Base-by-base conservation (phyloP, 2,329 filamentous ascomycete genomes). In the Talaromyces sp. region DNA sequence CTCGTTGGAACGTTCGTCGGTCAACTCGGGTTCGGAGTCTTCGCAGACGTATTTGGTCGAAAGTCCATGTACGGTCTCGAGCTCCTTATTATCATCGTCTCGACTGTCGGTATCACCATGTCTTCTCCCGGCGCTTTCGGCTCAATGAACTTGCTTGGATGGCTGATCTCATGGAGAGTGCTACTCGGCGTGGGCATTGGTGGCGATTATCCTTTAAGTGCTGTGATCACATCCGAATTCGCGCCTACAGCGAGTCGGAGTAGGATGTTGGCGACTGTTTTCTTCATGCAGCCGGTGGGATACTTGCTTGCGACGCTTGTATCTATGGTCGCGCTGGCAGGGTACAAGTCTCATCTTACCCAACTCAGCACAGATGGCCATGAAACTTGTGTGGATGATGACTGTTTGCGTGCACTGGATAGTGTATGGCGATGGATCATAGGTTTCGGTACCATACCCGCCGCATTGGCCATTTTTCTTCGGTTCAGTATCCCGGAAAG, bases 281-380 rank as follows among this genome's bases (percentile, higher is more conserved):
- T 94, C 72, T 89, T 90, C 71, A 93, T 92, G 89, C 91, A 95
- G 76, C 90, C 91, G 69, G 83, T 93, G 59, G 91, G 91, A 22
- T 90, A 94, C 77, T 86, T 93, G 59, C 82, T 82, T 27, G 90
- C 89, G 58, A 90, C 90, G 61, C 84, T 93, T 45, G 83, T 94
- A 68, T 88, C 91, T 76, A 82, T 94, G 57, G 90, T 93, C 72
- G 84, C 89, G 65, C 89, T 89, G 0, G 81, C 87, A 19, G 88
- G 88, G 58, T 92, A 92, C 82, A 89, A 87, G 78, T 78, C 83
- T 11, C 83, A 85, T 16, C 82, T 91, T 0, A 22, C 63, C 19
- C 59, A 63, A 24, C 56, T 41, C 31, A 63, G 52, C 27, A 56
- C 60, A 10, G 43, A 67, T 3, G 83, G 85, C 16, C 72, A 79